These are phyloP conservation scores for Chionographis japonica DNA, from an alignment of 106 monocot species.

Conservation along the genomic window DNA sequence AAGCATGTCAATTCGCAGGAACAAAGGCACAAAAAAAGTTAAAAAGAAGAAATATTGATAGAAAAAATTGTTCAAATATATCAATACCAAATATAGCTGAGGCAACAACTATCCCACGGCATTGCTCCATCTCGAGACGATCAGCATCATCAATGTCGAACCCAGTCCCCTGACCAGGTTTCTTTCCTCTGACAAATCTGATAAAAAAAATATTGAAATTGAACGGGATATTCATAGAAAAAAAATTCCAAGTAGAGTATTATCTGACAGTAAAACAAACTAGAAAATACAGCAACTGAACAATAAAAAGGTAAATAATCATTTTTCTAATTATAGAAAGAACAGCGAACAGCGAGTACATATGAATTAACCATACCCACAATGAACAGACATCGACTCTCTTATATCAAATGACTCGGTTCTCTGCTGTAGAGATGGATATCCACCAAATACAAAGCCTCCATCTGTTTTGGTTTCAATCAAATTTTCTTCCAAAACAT, in stretches of 20 bases:
- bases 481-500: conserved; percentile 42
- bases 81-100: conserved; percentile 50
- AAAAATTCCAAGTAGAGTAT: not conserved
- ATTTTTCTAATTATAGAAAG: too few relatives aligned
- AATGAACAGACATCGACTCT: conserved; percentile 72
- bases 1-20: not conserved
- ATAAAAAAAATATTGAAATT: not conserved
- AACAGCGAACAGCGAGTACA: too few relatives aligned
- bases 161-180: conserved; percentile 24
- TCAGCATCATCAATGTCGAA: conserved; percentile 38
- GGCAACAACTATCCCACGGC: conserved; percentile 32
- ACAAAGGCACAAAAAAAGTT: not conserved
- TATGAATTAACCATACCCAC: conserved; percentile 52
- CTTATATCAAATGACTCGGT: conserved; percentile 50
- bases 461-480: conserved; percentile 28
- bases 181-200: conserved; percentile 39
- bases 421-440: conserved; percentile 61
- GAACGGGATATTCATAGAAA: not conserved
- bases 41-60: not conserved
- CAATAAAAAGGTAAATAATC: too few relatives aligned
- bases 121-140: conserved; percentile 44
- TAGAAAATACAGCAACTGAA: too few relatives aligned
- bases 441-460: conserved; percentile 62
- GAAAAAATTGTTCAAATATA: not conserved
- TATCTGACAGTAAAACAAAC: too few relatives aligned